These are phyloP conservation scores for Aphanomyces invadans DNA, from an alignment of 352 stramenopile species.

Conservation along the genomic window DNA sequence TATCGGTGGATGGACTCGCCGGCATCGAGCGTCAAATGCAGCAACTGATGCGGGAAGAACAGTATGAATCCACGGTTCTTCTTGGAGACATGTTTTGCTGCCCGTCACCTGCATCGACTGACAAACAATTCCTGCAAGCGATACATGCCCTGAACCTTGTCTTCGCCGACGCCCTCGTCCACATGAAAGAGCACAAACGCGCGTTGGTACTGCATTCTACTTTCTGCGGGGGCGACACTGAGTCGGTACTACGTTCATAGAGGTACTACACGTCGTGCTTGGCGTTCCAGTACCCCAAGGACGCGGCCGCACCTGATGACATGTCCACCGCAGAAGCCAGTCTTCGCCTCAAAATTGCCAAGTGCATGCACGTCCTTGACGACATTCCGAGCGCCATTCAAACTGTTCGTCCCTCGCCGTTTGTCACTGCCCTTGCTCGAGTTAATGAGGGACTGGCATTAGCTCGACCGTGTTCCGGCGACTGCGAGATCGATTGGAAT, in stretches of 20 bases:
- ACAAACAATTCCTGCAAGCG: background rate
- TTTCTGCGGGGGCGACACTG: background rate
- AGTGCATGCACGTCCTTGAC: conserved; percentile 55
- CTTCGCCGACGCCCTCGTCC: conserved; percentile 50
- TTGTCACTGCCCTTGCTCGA: no score
- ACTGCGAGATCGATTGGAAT: conserved; percentile 40
- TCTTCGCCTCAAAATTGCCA: conserved; percentile 45
- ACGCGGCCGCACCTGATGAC: conserved; percentile 22
- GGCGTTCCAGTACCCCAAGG: conserved; percentile 6
- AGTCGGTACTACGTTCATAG: conserved; percentile 21
- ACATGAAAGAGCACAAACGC: conserved; percentile 58
- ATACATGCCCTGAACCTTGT: background rate
- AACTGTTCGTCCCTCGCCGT: conserved; percentile 45
- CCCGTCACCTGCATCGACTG: background rate
- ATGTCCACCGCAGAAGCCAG: conserved; percentile 27
- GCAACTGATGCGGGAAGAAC: background rate
- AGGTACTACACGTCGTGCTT: conserved; percentile 43
- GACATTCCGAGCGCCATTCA: conserved; percentile 51
- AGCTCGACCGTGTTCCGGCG: conserved; percentile 48
- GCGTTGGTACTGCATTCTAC: conserved; percentile 44
- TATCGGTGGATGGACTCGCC: background rate
- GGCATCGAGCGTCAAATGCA: conserved; percentile 11
- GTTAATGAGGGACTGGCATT: no score
- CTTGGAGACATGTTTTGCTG: conserved; percentile 15
- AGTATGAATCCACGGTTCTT: conserved; percentile 1